Conservation (phyloP, 805 yeast genomes). For the Blastobotrys terrestris region DNA sequence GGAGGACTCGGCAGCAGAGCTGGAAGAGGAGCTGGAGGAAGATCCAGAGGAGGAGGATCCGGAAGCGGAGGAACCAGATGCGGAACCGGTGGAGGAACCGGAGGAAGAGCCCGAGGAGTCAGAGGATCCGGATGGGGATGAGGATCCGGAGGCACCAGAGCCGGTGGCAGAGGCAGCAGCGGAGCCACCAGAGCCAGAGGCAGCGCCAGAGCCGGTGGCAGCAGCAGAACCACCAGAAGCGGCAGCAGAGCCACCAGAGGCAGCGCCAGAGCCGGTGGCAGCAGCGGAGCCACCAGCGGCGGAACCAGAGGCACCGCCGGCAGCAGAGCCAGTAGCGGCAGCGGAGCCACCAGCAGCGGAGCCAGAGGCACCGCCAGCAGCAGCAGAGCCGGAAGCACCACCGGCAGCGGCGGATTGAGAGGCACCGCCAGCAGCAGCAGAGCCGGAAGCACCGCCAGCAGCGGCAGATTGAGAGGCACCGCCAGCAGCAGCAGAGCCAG, state of each 20-base stretch:
- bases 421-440: neutral
- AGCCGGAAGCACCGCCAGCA: neutral
- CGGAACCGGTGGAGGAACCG: neutral
- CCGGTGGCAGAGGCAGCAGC: conserved; percentile 4
- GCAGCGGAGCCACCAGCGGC: conserved; percentile 7
- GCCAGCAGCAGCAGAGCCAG: neutral
- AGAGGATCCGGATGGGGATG: conserved; percentile 4
- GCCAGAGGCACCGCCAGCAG: neutral
- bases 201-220: conserved; percentile 7
- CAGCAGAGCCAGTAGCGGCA: conserved; percentile 3
- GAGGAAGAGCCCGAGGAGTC: neutral
- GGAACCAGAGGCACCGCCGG: conserved; percentile 7
- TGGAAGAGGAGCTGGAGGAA: neutral
- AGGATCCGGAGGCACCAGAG: conserved; percentile 4
- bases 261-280: neutral
- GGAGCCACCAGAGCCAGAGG: conserved; percentile 6
- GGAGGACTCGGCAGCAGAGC: neutral
- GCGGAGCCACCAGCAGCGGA: conserved; percentile 8
- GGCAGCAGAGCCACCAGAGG: conserved; percentile 2
- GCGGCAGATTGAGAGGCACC: neutral
- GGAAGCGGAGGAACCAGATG: neutral
- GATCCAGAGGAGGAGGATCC: neutral
- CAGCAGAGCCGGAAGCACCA: neutral
- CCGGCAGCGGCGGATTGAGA: neutral
- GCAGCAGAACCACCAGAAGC: conserved; percentile 5